Conservation (phyloP, 495 filamentous ascomycete genomes). For the Penicillium lagena region DNA sequence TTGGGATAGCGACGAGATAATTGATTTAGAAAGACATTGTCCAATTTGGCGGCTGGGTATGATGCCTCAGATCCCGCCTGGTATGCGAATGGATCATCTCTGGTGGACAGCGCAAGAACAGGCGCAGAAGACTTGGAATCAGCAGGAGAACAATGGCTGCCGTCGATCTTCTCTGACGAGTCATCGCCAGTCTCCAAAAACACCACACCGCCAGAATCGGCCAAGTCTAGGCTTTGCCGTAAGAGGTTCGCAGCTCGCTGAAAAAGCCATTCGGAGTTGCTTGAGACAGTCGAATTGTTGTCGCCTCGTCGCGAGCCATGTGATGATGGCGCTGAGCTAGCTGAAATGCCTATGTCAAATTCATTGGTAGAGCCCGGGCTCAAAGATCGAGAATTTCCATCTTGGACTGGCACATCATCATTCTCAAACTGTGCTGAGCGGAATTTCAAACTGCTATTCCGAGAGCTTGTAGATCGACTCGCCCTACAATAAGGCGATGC, state of each 20-base stretch:
- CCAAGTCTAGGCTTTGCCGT: constrained; percentile 48
- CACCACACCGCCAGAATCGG: constrained; percentile 43
- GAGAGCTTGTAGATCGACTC: constrained; percentile 10
- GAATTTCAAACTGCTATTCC: constrained; percentile 12
- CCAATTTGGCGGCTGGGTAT: constrained; percentile 29
- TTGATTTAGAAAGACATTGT: constrained; percentile 38
- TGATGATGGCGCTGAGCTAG: constrained; percentile 33
- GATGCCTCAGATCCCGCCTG: constrained; percentile 21
- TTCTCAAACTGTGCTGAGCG: constrained; percentile 11
- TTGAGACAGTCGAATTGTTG: constrained; percentile 28
- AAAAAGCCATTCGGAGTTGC: constrained; percentile 41
- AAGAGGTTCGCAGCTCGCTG: constrained; percentile 51
- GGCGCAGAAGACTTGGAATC: constrained; percentile 25
- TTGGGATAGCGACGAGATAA: constrained; percentile 54
- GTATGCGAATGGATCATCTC: constrained; percentile 34
- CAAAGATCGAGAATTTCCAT: constrained; percentile 20
- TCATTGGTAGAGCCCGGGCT: constrained; percentile 24
- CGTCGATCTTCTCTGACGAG: constrained; percentile 23
- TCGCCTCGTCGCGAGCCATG: constrained; percentile 23
- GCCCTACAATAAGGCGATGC: constrained; percentile 4
- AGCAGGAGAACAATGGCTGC: constrained; percentile 21
- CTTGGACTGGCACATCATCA: neutral
- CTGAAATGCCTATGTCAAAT: constrained; percentile 15
- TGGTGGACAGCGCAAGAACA: constrained; percentile 31
- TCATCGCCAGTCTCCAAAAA: constrained; percentile 41